Conservation (phyloP, 495 filamentous ascomycete species). For the Talaromyces wortmannii region DNA sequence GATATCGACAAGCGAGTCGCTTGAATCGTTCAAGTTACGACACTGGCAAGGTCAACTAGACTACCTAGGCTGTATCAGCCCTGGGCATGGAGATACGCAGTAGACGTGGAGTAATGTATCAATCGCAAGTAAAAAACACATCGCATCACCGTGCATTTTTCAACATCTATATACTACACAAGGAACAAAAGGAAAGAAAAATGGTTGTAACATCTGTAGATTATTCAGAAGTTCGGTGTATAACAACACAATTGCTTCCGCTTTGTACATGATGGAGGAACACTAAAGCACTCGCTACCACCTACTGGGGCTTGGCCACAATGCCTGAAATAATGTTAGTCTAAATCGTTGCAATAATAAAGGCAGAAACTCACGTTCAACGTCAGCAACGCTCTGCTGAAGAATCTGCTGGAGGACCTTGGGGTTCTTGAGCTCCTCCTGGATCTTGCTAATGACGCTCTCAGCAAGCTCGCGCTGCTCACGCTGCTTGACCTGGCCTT, state of each 20-base stretch:
- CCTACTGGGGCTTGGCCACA: constrained; percentile 48
- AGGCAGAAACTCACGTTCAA: constrained; percentile 73
- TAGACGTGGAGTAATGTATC: neutral
- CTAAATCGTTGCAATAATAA: neutral
- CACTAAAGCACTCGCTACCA: constrained; percentile 15
- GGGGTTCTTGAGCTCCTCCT: constrained; percentile 96
- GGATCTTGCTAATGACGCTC: constrained; percentile 87
- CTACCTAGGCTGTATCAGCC: too few relatives aligned
- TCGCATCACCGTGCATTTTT: too few relatives aligned
- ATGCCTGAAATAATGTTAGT: constrained; percentile 37
- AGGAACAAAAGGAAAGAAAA: constrained; percentile 4
- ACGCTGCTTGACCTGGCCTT: constrained; percentile 95
- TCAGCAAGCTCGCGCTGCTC: constrained; percentile 95
- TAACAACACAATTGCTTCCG: constrained; percentile 27
- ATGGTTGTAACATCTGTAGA: neutral
- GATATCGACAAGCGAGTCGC: too few relatives aligned
- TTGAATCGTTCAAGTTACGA: too few relatives aligned
- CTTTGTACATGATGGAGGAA: constrained; percentile 41
- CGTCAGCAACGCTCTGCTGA: constrained; percentile 87
- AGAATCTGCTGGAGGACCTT: constrained; percentile 92
- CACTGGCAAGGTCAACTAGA: too few relatives aligned
- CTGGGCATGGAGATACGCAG: too few relatives aligned
- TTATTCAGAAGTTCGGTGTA: constrained; percentile 2
- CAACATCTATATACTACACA: constrained; percentile 1
- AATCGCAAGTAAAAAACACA: neutral